Conservation (phyloP, 129 eudicot genomes). For the Flaveria linearis region DNA sequence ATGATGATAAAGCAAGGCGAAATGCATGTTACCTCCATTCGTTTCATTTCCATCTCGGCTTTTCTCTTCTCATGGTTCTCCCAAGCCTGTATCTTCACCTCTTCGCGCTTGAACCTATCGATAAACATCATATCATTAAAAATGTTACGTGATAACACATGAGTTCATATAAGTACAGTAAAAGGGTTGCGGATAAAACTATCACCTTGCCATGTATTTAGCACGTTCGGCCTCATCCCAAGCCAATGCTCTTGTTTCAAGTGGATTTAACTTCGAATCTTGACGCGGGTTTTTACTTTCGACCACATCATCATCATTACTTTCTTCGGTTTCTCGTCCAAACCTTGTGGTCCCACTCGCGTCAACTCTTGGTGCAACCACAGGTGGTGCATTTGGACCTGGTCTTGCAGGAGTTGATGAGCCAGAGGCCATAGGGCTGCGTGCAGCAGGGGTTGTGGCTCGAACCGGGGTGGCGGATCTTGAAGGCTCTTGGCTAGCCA, state of each 20-base stretch:
- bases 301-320: too few species aligned
- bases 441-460: slow-evolving; percentile 39
- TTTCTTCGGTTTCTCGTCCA: too few species aligned
- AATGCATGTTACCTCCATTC: slow-evolving; percentile 64
- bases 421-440: slow-evolving; percentile 49
- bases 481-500: slow-evolving; percentile 88
- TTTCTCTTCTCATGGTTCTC: slow-evolving; percentile 93
- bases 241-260: slow-evolving; percentile 84
- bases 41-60: slow-evolving; percentile 91
- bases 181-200: not conserved
- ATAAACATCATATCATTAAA: not conserved
- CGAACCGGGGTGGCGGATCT: slow-evolving; percentile 68
- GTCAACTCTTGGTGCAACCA: too few species aligned
- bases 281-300: slow-evolving; percentile 22
- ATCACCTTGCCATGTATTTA: slow-evolving; percentile 85
- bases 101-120: slow-evolving; percentile 81
- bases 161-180: too few species aligned
- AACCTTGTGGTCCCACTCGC: too few species aligned
- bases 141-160: not conserved
- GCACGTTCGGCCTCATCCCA: slow-evolving; percentile 99
- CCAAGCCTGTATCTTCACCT: slow-evolving; percentile 96
- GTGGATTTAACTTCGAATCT: slow-evolving; percentile 49
- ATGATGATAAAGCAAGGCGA: not conserved
- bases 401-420: slow-evolving; percentile 29
- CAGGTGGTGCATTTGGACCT: too few species aligned